These are phyloP conservation scores for Akebia trifoliata DNA, from an alignment of 164 flowering plant species.

Conservation along the genomic window DNA sequence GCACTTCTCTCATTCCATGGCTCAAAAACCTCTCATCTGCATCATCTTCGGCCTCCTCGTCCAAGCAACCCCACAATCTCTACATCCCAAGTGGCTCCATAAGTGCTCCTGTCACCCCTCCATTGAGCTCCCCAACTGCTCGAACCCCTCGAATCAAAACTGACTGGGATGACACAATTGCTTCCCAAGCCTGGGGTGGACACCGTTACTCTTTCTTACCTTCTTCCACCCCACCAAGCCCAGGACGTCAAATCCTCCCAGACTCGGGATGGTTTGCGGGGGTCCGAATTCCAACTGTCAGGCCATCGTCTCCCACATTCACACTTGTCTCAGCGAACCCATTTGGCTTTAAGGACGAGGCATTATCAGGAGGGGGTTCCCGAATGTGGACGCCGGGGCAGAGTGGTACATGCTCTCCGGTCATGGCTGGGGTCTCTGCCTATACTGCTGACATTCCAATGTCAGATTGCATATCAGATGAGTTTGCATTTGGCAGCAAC, in stretches of 20 bases:
- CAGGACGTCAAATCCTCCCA: conserved; percentile 57
- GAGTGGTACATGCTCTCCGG: conserved; percentile 94
- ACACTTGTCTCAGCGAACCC: conserved; percentile 70
- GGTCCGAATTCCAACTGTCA: conserved; percentile 18
- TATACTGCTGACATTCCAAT: conserved; percentile 64
- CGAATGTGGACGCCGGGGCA: conserved; percentile 91
- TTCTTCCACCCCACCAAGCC: conserved; percentile 83
- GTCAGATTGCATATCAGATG: conserved; percentile 60
- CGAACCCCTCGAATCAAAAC: conserved; percentile 56
- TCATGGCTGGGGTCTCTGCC: conserved; percentile 46
- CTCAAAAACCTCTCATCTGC: conserved; percentile 82
- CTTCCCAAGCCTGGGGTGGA: conserved; percentile 37
- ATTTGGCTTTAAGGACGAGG: conserved; percentile 50
- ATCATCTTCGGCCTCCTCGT: conserved; percentile 44
- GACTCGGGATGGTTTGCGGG: conserved; percentile 64
- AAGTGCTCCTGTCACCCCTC: conserved; percentile 95
- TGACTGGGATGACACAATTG: conserved; percentile 56
- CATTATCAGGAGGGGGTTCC: conserved; percentile 53
- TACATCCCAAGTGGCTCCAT: conserved; percentile 70
- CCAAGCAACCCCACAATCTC: conserved; percentile 55
- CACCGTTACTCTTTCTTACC: conserved; percentile 48
- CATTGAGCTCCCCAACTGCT: conserved; percentile 76
- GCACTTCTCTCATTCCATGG: conserved; percentile 91
- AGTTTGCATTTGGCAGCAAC: conserved; percentile 75
- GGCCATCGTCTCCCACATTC: conserved; percentile 49